Conservation (phyloP, 75 land plant species). For the Adiantum capillusveneris region DNA sequence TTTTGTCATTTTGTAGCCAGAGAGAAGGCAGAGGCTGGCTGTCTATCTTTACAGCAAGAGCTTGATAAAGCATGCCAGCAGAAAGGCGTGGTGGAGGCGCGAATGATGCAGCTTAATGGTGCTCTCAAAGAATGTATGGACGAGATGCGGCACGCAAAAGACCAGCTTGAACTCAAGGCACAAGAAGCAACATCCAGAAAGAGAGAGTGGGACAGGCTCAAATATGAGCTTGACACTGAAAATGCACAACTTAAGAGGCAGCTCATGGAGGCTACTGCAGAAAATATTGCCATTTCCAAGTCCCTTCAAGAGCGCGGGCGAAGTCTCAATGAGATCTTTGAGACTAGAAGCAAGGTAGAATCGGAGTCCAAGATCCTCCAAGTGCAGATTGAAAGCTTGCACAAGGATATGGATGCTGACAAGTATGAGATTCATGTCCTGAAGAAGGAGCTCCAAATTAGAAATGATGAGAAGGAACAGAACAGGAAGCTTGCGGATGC, state of each 20-base stretch:
- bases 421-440: conserved; percentile 22
- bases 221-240: conserved; percentile 24
- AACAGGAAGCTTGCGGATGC: conserved; percentile 16
- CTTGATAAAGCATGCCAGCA: conserved; percentile 23
- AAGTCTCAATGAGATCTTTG: neutral
- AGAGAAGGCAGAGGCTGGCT: conserved; percentile 44
- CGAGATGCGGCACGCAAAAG: conserved; percentile 28
- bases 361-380: conserved; percentile 8
- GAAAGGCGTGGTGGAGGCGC: conserved; percentile 20
- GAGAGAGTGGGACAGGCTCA: conserved; percentile 33
- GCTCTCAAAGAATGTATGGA: conserved; percentile 41
- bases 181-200: conserved; percentile 25
- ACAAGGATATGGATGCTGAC: conserved; percentile 20
- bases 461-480: conserved; percentile 22
- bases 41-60: conserved; percentile 23
- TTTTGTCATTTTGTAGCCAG: too few species aligned
- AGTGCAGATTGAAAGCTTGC: conserved; percentile 16
- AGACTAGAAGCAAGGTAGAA: neutral
- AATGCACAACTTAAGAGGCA: conserved; percentile 7
- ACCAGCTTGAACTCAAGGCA: conserved; percentile 27
- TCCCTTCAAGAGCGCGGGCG: conserved; percentile 8
- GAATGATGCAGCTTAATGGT: conserved; percentile 35
- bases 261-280: conserved; percentile 9
- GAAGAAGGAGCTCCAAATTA: conserved; percentile 17
- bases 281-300: conserved; percentile 9